phyloP scores from a whole-genome alignment of 176 grass and related monocot species.

The sorghum (Sorghum bicolor) region DNA sequence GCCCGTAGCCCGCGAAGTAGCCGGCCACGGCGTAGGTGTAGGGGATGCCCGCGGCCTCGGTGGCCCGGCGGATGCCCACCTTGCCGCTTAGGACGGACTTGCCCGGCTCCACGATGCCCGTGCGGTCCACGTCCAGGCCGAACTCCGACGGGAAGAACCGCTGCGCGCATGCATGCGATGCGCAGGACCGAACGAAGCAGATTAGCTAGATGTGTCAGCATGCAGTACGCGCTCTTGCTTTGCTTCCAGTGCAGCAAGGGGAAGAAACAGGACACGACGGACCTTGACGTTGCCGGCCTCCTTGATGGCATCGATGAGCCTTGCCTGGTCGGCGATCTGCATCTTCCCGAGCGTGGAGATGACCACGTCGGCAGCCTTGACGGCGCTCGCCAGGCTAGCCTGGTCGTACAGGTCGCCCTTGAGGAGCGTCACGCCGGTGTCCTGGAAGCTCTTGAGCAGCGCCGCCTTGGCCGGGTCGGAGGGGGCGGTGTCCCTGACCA shows the following conservation, averaged over 20 bases:
- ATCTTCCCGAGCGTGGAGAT: slow-evolving; percentile 40
- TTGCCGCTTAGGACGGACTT: slow-evolving; percentile 39
- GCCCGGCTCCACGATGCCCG: slow-evolving; percentile 40
- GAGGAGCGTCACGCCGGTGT: slow-evolving; percentile 54
- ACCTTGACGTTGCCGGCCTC: slow-evolving; percentile 59
- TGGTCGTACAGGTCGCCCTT: slow-evolving; percentile 63
- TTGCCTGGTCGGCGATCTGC: slow-evolving; percentile 53
- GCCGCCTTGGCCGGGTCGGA: slow-evolving; percentile 54
- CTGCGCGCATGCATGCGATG: neutral
- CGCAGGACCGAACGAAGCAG: too few species aligned
- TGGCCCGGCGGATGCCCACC: slow-evolving; percentile 42
- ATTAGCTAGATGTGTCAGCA: too few species aligned
- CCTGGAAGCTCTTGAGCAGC: slow-evolving; percentile 49
- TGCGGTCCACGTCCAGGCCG: slow-evolving; percentile 45
- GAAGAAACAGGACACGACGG: slow-evolving; percentile 30
- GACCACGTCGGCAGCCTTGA: slow-evolving; percentile 52
- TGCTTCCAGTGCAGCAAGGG: too few species aligned
- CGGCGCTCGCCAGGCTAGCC: slow-evolving; percentile 40
- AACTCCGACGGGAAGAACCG: slow-evolving; percentile 71
- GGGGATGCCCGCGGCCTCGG: slow-evolving; percentile 50
- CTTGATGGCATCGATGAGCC: slow-evolving; percentile 59
- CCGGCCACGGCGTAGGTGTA: slow-evolving; percentile 32
- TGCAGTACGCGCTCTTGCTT: too few species aligned
- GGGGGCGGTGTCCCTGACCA: slow-evolving; percentile 47
- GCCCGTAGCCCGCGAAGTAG: slow-evolving; percentile 44